Evolutionary conservation across 306 rosid species (phyloP).

Genomic region (Begonia fuchsioides): DNA sequence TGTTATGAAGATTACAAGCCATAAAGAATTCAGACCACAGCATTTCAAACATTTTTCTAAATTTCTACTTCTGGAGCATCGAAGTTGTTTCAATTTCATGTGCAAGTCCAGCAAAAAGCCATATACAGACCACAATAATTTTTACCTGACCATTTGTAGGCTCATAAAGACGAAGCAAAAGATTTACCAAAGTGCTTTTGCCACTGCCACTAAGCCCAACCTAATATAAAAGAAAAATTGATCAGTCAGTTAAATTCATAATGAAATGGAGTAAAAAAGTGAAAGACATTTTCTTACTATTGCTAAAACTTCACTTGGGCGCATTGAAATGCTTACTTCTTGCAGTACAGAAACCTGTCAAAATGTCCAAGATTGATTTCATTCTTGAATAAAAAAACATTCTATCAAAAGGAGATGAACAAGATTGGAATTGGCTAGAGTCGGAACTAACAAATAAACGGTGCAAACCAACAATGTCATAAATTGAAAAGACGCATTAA

Average conservation of each 20-base stretch:
- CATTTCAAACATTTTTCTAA: too few species aligned
- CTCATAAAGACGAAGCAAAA: constrained; percentile 86
- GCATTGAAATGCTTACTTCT: constrained; percentile 47
- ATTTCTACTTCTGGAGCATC: background rate
- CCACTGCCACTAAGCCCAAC: constrained; percentile 99
- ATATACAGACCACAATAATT: constrained; percentile 7
- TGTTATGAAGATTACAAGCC: too few species aligned
- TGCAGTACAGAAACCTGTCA: constrained; percentile 70
- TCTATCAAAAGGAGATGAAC: background rate
- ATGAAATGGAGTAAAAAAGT: too few species aligned
- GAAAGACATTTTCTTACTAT: constrained; percentile 43
- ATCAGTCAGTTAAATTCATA: constrained; percentile 1
- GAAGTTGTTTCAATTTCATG: background rate
- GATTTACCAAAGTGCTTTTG: constrained; percentile 91
- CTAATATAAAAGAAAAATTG: constrained; percentile 22
- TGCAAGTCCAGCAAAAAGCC: background rate
- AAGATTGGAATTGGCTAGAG: background rate
- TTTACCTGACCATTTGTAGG: constrained; percentile 89
- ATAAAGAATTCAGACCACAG: too few species aligned
- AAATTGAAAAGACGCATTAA: background rate
- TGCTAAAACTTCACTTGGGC: constrained; percentile 84
- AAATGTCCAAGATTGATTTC: constrained; percentile 14
- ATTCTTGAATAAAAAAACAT: constrained; percentile 8
- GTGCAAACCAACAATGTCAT: background rate
- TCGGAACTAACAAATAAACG: background rate